Evolutionary conservation across 23 red algal genomes (phyloP).

Genomic region (Gracilaria gracilis): DNA sequence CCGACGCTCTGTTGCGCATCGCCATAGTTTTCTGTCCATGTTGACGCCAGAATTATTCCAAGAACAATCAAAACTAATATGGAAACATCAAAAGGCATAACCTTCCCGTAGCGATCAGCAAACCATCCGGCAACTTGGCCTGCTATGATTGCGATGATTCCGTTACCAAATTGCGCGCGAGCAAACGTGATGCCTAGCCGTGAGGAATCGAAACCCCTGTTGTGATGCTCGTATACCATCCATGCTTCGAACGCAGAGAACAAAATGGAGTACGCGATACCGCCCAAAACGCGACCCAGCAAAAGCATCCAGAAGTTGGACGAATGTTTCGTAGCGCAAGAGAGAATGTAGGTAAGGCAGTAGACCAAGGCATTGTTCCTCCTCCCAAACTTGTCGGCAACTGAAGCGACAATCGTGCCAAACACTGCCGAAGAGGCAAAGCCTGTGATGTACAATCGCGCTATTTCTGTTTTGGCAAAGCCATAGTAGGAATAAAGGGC

Average conservation of each 20-base stretch:
- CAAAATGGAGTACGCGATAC: constrained; percentile 84
- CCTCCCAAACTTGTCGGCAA: constrained; percentile 82
- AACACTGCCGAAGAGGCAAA: constrained; percentile 83
- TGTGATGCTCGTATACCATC: constrained; percentile 82
- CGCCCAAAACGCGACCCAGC: constrained; percentile 78
- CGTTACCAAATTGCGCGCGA: constrained; percentile 86
- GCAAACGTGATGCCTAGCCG: constrained; percentile 73
- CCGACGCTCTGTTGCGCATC: constrained; percentile 37
- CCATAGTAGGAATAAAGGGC: constrained; percentile 91
- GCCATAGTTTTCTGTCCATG: constrained; percentile 86
- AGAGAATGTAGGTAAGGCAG: constrained; percentile 70
- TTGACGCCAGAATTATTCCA: constrained; percentile 38
- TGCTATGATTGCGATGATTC: constrained; percentile 82
- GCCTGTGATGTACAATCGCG: constrained; percentile 81
- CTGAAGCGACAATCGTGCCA: constrained; percentile 84
- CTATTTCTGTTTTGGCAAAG: constrained; percentile 74
- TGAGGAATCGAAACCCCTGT: constrained; percentile 52
- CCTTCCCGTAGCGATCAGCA: constrained; percentile 73
- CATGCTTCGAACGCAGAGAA: constrained; percentile 92
- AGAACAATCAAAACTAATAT: constrained; percentile 63
- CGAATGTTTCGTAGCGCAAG: constrained; percentile 85
- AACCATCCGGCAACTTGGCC: constrained; percentile 79
- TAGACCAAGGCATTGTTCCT: constrained; percentile 69
- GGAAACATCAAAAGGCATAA: constrained; percentile 90
- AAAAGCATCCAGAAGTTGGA: constrained; percentile 69